Evolutionary conservation across 2,329 filamentous ascomycete species (phyloP).

Genomic region (Hypoxylon sp.): DNA sequence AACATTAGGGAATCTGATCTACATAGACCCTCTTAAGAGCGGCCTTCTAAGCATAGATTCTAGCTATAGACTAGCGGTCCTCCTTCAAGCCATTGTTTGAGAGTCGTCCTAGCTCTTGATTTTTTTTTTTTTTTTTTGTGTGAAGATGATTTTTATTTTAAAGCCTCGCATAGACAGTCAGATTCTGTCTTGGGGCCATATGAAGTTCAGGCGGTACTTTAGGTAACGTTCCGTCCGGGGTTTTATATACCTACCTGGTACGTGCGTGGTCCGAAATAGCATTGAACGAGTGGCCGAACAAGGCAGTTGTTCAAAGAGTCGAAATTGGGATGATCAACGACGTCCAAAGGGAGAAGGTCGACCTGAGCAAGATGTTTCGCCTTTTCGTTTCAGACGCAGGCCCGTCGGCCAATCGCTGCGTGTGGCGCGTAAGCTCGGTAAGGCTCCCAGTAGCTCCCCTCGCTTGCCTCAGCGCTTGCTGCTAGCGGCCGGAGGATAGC

Average conservation of each 20-base stretch:
- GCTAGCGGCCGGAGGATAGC: neutral
- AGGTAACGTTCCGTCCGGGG: too few species aligned
- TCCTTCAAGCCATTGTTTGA: neutral
- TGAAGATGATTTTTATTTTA: too few species aligned
- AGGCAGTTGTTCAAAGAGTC: slow-evolving; percentile 4
- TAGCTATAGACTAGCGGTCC: neutral
- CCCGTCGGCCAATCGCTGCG: slow-evolving; percentile 5
- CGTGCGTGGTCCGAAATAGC: neutral
- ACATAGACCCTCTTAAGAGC: neutral
- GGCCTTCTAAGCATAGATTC: neutral
- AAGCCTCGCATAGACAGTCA: too few species aligned
- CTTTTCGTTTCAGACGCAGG: slow-evolving; percentile 34
- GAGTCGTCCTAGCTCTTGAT: too few species aligned
- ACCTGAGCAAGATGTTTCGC: slow-evolving; percentile 30
- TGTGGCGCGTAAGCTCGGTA: slow-evolving; percentile 32
- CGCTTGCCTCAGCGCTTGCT: slow-evolving; percentile 11
- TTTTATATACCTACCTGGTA: neutral
- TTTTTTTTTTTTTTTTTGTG: too few species aligned
- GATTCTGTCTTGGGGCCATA: too few species aligned
- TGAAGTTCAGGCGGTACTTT: too few species aligned
- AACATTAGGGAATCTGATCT: neutral
- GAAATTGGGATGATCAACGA: slow-evolving; percentile 12
- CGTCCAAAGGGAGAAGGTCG: slow-evolving; percentile 27
- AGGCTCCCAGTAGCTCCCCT: slow-evolving; percentile 1
- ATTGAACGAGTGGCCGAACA: slow-evolving; percentile 1